Conservation (phyloP, 2,329 filamentous ascomycete genomes). For the Bipolaris sorokiniana region DNA sequence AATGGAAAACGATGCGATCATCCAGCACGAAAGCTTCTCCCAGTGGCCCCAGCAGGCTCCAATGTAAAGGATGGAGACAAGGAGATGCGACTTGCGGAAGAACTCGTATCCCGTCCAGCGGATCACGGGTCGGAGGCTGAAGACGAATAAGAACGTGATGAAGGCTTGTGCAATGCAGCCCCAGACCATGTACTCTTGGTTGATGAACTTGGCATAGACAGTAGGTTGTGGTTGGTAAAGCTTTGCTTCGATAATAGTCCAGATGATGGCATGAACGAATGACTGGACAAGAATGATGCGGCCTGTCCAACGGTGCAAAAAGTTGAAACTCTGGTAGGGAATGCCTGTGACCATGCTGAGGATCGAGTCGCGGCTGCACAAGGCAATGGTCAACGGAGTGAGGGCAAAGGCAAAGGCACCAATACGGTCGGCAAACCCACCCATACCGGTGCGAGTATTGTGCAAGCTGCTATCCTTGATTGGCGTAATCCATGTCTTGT, state of each 20-base stretch:
- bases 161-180: slow-evolving; percentile 9
- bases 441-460: slow-evolving; percentile 12
- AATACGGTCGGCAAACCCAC: slow-evolving; percentile 11
- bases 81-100: slow-evolving; percentile 12
- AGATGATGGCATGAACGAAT: slow-evolving; percentile 11
- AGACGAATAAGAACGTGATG: slow-evolving; percentile 12
- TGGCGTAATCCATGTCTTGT: slow-evolving; percentile 12
- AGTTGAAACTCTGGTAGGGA: slow-evolving; percentile 13
- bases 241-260: slow-evolving; percentile 11
- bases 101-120: slow-evolving; percentile 16
- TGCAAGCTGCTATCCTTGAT: slow-evolving; percentile 5
- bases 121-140: slow-evolving; percentile 13
- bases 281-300: slow-evolving; percentile 13
- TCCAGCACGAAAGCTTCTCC: slow-evolving; percentile 11
- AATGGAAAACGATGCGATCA: slow-evolving; percentile 8
- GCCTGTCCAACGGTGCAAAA: slow-evolving; percentile 14
- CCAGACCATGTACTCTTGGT: slow-evolving; percentile 13
- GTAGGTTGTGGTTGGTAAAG: slow-evolving; percentile 13
- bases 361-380: slow-evolving; percentile 13
- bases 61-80: slow-evolving; percentile 9
- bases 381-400: slow-evolving; percentile 8
- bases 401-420: slow-evolving; percentile 13
- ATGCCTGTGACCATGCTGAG: slow-evolving; percentile 13
- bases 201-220: slow-evolving; percentile 8
- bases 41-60: slow-evolving; percentile 14